Evolutionary conservation across 495 filamentous ascomycete genomes (phyloP).

Genomic region (Daldinia decipiens): DNA sequence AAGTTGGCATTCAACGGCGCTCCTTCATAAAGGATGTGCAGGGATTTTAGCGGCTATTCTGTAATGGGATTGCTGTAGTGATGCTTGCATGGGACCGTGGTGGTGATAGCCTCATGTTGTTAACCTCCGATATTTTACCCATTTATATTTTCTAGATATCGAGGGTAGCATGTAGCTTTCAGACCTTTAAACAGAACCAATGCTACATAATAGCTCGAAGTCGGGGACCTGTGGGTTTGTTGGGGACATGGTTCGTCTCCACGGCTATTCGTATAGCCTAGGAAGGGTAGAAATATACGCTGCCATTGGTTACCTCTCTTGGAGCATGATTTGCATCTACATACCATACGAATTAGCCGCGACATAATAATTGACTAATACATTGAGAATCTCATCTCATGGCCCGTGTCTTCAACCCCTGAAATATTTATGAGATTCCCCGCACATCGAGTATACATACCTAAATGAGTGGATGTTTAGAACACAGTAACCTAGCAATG

Average conservation of each 20-base stretch:
- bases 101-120: slow-evolving; percentile 5
- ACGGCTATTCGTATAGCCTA: slow-evolving; percentile 42
- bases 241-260: slow-evolving; percentile 19
- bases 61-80: neutral
- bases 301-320: slow-evolving; percentile 16
- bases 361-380: slow-evolving; percentile 35
- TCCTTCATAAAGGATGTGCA: slow-evolving; percentile 44
- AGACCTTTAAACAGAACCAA: neutral
- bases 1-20: slow-evolving; percentile 63
- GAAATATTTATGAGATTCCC: slow-evolving; percentile 16
- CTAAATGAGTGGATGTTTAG: neutral
- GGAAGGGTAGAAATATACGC: slow-evolving; percentile 34
- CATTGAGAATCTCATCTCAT: slow-evolving; percentile 20
- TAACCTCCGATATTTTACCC: neutral
- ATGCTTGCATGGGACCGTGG: neutral
- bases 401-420: slow-evolving; percentile 7
- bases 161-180: neutral
- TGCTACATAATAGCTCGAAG: slow-evolving; percentile 14
- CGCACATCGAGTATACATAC: slow-evolving; percentile 9
- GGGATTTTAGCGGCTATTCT: neutral
- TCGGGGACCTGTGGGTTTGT: slow-evolving; percentile 13
- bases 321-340: slow-evolving; percentile 11
- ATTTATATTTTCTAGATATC: neutral
- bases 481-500: neutral
- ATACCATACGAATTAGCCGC: slow-evolving; percentile 38